Evolutionary conservation across 768 basidiomycete genomes (phyloP).

Genomic region (Macrocybe gigantea): DNA sequence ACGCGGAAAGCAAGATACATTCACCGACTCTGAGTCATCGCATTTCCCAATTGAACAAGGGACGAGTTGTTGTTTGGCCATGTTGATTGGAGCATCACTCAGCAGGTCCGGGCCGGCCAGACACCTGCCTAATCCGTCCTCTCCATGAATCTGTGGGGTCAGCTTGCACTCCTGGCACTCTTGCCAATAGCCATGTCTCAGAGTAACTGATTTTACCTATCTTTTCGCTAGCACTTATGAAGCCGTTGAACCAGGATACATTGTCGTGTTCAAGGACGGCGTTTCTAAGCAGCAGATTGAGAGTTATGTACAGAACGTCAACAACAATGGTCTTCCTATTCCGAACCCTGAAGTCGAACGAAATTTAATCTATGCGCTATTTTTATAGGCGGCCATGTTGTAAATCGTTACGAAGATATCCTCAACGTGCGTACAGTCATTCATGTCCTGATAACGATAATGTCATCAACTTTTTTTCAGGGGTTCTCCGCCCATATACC

Average conservation of each 20-base stretch:
- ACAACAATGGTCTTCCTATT: slow-evolving; percentile 27
- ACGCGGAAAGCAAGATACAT: background rate
- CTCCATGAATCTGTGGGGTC: background rate
- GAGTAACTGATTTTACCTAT: background rate
- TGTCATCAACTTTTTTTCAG: slow-evolving; percentile 7
- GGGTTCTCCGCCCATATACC: slow-evolving; percentile 24
- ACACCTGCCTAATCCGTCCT: background rate
- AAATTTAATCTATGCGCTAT: background rate
- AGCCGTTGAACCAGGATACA: slow-evolving; percentile 32
- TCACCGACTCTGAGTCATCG: background rate
- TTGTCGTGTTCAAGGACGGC: slow-evolving; percentile 48
- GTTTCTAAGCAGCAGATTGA: slow-evolving; percentile 35
- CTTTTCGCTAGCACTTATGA: background rate
- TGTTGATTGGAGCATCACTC: background rate
- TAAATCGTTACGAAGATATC: slow-evolving; percentile 27
- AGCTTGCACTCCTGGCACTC: background rate
- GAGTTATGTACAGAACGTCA: slow-evolving; percentile 31
- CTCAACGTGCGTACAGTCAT: slow-evolving; percentile 26
- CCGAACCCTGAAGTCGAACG: background rate
- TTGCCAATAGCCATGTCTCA: background rate
- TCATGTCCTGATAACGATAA: background rate
- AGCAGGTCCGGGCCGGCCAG: background rate
- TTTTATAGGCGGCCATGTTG: slow-evolving; percentile 37
- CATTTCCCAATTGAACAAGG: background rate
- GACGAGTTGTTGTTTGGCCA: background rate